Percentiles rank a stretch among this genome's conserved stretches.
Evolutionary conservation across 768 basidiomycete genomes (phyloP).

Genomic region (Punctularia strigosozonata): DNA sequence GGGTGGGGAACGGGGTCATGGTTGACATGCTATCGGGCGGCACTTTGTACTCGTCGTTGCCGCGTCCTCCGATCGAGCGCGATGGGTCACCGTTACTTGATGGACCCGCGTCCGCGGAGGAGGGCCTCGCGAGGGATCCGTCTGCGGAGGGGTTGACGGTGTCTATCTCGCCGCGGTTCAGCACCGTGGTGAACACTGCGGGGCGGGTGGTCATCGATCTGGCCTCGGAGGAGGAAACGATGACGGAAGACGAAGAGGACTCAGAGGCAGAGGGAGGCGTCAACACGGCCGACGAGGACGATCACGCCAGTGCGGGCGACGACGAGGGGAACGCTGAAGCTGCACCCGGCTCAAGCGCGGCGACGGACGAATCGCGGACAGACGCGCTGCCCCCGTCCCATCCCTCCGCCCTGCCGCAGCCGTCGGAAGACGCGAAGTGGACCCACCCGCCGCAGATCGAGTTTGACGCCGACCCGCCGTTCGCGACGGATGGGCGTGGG

Average conservation of each 20-base stretch:
- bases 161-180: conserved; percentile 14
- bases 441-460: conserved; percentile 7
- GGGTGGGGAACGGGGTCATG: neutral
- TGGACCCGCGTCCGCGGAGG: neutral
- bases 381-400: conserved; percentile 12
- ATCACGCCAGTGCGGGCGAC: conserved; percentile 8
- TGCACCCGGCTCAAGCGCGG: conserved; percentile 2
- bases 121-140: neutral
- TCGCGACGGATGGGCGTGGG: conserved; percentile 55
- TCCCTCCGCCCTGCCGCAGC: conserved; percentile 7
- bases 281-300: conserved; percentile 18
- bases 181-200: conserved; percentile 12
- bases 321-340: conserved; percentile 2
- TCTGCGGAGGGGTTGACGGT: neutral
- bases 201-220: conserved; percentile 15
- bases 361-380: conserved; percentile 8
- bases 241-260: neutral
- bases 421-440: neutral
- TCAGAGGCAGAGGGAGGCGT: neutral
- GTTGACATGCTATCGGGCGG: neutral
- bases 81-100: conserved; percentile 3
- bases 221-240: conserved; percentile 8
- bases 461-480: conserved; percentile 33
- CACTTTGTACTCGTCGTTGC: neutral
- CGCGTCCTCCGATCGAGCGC: neutral